Conservation (phyloP, 1,284 basidiomycete genomes). For the Cerioporus squamosus region DNA sequence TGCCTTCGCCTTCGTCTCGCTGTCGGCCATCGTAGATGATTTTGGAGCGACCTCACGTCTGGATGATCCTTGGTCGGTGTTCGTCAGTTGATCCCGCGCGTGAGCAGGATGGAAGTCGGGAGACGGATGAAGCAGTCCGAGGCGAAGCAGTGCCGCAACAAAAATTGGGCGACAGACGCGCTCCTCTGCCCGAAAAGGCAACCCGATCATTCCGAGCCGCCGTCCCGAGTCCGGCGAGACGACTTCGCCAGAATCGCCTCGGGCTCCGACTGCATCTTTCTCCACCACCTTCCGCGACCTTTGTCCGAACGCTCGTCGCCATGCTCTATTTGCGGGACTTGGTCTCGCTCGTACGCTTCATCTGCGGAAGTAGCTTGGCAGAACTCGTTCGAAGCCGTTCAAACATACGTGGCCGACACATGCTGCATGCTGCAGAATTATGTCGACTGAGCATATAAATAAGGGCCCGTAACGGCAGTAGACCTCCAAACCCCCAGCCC, state of each 20-base stretch:
- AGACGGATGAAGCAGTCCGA: constrained; percentile 1
- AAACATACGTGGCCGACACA: not conserved
- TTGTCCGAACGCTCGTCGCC: constrained; percentile 17
- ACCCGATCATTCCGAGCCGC: constrained; percentile 5
- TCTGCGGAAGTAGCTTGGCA: constrained; percentile 23
- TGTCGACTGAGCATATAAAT: not conserved
- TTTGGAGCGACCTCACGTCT: constrained; percentile 66
- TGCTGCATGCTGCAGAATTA: not conserved
- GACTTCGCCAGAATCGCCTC: not conserved
- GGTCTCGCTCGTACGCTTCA: constrained; percentile 16
- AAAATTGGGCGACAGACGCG: constrained; percentile 25
- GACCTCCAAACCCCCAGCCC: not conserved
- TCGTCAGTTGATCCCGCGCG: constrained; percentile 19
- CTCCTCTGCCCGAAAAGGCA: constrained; percentile 13
- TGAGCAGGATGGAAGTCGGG: constrained; percentile 24
- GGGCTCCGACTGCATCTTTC: constrained; percentile 1
- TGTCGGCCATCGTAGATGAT: constrained; percentile 56
- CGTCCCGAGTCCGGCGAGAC: not conserved
- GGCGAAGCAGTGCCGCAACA: constrained; percentile 3
- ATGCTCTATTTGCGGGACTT: constrained; percentile 7
- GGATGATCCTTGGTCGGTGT: constrained; percentile 74
- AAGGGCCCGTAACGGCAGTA: not conserved
- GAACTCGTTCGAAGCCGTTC: constrained; percentile 7
- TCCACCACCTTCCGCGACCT: constrained; percentile 17
- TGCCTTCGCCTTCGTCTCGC: constrained; percentile 67